These are phyloP conservation scores for Alternaria sp. DNA, from an alignment of 2,329 filamentous ascomycete species.

Conservation along the genomic window DNA sequence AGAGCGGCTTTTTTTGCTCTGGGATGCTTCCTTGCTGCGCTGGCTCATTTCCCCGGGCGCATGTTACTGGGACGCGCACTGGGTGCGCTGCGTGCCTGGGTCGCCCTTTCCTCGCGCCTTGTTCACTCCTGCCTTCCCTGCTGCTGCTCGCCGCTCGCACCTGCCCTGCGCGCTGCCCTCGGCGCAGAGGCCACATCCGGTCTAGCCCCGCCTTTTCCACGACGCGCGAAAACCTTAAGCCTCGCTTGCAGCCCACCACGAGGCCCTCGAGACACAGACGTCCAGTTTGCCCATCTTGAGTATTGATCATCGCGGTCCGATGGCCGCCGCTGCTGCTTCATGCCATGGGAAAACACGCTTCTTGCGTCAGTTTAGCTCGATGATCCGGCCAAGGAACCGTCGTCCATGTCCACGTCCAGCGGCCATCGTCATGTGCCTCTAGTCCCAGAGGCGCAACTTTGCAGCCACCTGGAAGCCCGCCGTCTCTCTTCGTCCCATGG, in stretches of 20 bases:
- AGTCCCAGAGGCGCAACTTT: constrained; percentile 3
- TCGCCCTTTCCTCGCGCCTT: constrained; percentile 17
- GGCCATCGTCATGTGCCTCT: constrained; percentile 9
- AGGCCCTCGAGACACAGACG: constrained; percentile 25
- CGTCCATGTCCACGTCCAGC: not conserved
- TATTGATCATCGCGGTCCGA: constrained; percentile 24
- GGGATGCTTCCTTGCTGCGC: not conserved
- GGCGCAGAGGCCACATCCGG: constrained; percentile 17
- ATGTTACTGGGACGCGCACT: not conserved
- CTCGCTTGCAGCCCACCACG: constrained; percentile 28
- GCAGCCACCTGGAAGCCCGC: constrained; percentile 6
- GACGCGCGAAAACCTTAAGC: constrained; percentile 12
- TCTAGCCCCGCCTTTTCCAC: constrained; percentile 16
- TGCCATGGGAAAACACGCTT: constrained; percentile 9
- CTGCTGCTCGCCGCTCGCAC: constrained; percentile 5
- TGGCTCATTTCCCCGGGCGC: not conserved
- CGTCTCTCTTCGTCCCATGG: constrained; percentile 8
- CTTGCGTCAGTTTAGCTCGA: constrained; percentile 15
- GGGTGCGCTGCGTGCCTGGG: not conserved
- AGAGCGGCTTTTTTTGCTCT: constrained; percentile 6
- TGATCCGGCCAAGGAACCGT: not conserved
- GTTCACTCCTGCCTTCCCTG: constrained; percentile 9
- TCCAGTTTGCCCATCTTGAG: constrained; percentile 26
- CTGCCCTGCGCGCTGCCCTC: constrained; percentile 14
- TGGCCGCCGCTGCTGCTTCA: constrained; percentile 10